Evolutionary conservation across 2,329 filamentous ascomycete species (phyloP), one percentile per base, ranked within the genome.

Genomic region (Phaeosphaeriaceae sp.): DNA sequence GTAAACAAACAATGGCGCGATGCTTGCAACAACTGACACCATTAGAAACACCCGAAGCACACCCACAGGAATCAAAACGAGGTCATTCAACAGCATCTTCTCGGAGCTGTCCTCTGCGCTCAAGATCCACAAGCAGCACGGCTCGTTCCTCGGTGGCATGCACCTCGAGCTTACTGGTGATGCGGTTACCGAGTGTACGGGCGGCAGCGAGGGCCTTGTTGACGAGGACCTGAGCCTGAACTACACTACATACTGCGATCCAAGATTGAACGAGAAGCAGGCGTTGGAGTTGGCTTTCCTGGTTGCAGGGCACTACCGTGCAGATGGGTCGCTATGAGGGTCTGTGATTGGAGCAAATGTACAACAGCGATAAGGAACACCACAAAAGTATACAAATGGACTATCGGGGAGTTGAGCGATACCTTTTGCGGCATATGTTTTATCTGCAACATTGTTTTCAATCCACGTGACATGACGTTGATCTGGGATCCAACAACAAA

Each of bases 191-290:
- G 95, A 99, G 81, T 99, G 95, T 71, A 86, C 96, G 0, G 93
- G 95, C 56, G 95, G 95, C 20, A 94, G 92, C 62, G 92, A 92
- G 73, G 91, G 90, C 0, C 81, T 98, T 58, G 91, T 86, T 36
- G 95, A 98, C 77, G 91, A 95, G 61, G 94, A 97, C 72, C 76
- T 99, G 69, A 90, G 90, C 2, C 86, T 92, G 64, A 93, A 97
- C 71, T 99, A 99, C 79, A 96, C 93, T 5, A 96, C 91, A 40
- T 98, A 94, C 82, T 99, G 95, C 77, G 95, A 99, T 76, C 95
- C 95, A 5, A 82, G 95, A 22, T 81, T 99, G 66, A 99, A 99
- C 74, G 95, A 98, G 84, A 97, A 98, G 81, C 95, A 99, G 82
- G 93, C 95, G 0, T 84, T 99, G 15, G 95, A 99, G 82, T 79